A percentile compares a stretch with the other conserved stretches of the same genome.
These are phyloP conservation scores for Tetrahymena malaccensis DNA, from an alignment of 73 alveolate species.

Conservation along the genomic window DNA sequence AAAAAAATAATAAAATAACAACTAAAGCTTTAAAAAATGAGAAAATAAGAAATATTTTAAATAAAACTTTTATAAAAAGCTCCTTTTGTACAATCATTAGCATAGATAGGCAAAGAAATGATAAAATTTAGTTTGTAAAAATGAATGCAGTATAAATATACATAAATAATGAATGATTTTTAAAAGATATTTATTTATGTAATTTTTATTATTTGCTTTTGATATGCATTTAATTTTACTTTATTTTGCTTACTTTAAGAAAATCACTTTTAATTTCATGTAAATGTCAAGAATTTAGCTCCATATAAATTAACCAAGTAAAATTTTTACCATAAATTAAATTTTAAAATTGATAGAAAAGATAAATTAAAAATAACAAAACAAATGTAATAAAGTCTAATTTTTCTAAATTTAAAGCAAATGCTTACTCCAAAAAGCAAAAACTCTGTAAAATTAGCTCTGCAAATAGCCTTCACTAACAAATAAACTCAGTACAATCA, in stretches of 20 bases:
- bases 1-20: too few species aligned
- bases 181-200: neutral
- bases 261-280: neutral
- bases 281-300: neutral
- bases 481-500: too few species aligned
- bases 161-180: neutral
- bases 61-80: too few species aligned
- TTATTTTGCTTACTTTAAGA: neutral
- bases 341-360: neutral
- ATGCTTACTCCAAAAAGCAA: neutral
- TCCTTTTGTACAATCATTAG: too few species aligned
- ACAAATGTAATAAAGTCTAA: neutral
- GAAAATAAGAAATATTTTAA: too few species aligned
- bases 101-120: too few species aligned
- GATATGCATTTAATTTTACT: neutral
- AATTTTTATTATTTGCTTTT: neutral
- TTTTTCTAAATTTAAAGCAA: neutral
- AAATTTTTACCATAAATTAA: neutral
- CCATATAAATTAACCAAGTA: neutral
- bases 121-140: too few species aligned
- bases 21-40: too few species aligned
- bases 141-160: too few species aligned
- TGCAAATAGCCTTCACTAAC: too few species aligned
- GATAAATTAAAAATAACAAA: neutral
- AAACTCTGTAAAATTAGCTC: too few species aligned